phyloP scores from a whole-genome alignment of 2,329 filamentous ascomycete species.

The Xylariaceae sp. region DNA sequence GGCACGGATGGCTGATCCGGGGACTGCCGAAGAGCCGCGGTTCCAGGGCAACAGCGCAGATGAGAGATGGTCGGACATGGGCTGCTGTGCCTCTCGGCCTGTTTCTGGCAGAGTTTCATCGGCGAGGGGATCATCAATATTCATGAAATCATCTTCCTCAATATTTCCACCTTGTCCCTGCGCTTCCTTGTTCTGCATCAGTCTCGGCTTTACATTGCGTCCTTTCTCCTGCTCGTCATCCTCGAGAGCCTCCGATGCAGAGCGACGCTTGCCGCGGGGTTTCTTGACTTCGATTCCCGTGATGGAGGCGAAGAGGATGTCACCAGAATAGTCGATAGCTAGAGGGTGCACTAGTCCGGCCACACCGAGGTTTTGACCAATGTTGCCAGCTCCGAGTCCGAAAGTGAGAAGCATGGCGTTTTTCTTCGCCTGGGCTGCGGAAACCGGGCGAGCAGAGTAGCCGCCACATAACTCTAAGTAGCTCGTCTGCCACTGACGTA shows the following conservation, averaged over 20 bases:
- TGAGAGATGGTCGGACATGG: slow-evolving; percentile 61
- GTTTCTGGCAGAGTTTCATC: slow-evolving; percentile 26
- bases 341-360: slow-evolving; percentile 40
- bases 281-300: slow-evolving; percentile 32
- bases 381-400: slow-evolving; percentile 35
- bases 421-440: slow-evolving; percentile 36
- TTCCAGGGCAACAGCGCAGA: slow-evolving; percentile 49
- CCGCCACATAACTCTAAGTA: slow-evolving; percentile 47
- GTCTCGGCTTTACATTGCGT: slow-evolving; percentile 37
- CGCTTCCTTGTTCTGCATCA: slow-evolving; percentile 25
- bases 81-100: slow-evolving; percentile 52
- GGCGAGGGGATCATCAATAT: slow-evolving; percentile 18
- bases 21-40: slow-evolving; percentile 42
- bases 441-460: slow-evolving; percentile 28
- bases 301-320: slow-evolving; percentile 36
- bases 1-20: slow-evolving; percentile 42
- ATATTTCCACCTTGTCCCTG: slow-evolving; percentile 11
- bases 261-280: slow-evolving; percentile 34
- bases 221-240: slow-evolving; percentile 32
- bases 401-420: slow-evolving; percentile 39
- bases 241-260: slow-evolving; percentile 41
- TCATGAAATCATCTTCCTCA: slow-evolving; percentile 27
- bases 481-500: slow-evolving; percentile 39
- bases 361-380: slow-evolving; percentile 32
- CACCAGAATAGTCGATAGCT: slow-evolving; percentile 42